A percentile compares a stretch with the other conserved stretches of the same genome.
These are phyloP conservation scores for Lentinula raphanica DNA, from an alignment of 768 basidiomycete species.

Conservation along the genomic window DNA sequence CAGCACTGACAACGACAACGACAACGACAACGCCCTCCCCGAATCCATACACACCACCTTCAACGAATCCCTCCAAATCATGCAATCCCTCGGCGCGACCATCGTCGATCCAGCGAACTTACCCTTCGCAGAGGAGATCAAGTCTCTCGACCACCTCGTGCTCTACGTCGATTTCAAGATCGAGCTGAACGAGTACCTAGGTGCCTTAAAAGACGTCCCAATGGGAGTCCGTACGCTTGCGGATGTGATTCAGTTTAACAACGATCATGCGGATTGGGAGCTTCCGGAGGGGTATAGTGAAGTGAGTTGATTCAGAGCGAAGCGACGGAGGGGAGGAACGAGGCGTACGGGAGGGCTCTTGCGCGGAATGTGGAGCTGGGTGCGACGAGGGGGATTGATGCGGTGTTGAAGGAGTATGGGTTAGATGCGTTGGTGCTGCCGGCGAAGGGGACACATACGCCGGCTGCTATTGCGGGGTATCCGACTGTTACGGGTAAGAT, in stretches of 20 bases:
- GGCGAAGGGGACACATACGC: conserved; percentile 31
- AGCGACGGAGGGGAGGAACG: not conserved
- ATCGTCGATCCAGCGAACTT: conserved; percentile 44
- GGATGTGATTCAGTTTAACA: conserved; percentile 40
- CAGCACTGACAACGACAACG: conserved; percentile 9
- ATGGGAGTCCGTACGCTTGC: conserved; percentile 33
- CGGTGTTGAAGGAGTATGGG: conserved; percentile 36
- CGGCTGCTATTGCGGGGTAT: conserved; percentile 57
- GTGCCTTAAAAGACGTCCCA: conserved; percentile 33
- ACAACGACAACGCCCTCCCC: conserved; percentile 8
- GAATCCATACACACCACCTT: conserved; percentile 28
- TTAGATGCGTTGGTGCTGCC: conserved; percentile 53
- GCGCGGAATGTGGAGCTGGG: conserved; percentile 4
- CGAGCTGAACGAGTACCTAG: conserved; percentile 33
- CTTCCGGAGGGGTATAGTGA: conserved; percentile 4
- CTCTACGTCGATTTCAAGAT: conserved; percentile 36
- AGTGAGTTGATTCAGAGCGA: not conserved
- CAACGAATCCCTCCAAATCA: conserved; percentile 29
- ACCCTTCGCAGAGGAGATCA: conserved; percentile 30
- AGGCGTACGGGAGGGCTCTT: not conserved
- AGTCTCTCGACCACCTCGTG: conserved; percentile 28
- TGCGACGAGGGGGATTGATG: conserved; percentile 49
- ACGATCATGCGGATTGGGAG: conserved; percentile 37
- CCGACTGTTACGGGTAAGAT: conserved; percentile 57
- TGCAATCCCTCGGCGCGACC: conserved; percentile 35